Evolutionary conservation across 1,284 basidiomycete species (phyloP).

Genomic region (Trichosporon sp.): DNA sequence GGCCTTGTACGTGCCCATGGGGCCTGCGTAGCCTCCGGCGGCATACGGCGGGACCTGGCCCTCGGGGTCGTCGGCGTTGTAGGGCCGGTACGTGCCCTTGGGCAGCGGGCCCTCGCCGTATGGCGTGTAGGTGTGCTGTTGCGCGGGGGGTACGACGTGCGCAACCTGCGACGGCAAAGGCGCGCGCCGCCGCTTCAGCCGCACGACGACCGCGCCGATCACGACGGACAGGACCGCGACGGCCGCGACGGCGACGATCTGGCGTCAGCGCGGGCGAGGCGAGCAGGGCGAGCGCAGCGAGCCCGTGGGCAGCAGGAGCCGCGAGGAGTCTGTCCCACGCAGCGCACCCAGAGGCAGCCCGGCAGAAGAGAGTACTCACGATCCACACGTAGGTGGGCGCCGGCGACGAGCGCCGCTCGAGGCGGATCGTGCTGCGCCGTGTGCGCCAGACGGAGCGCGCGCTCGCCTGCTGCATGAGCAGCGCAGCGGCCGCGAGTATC

Average conservation of each 20-base stretch:
- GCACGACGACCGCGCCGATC: neutral
- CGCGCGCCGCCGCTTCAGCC: neutral
- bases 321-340: no score
- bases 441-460: neutral
- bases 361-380: neutral
- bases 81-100: neutral
- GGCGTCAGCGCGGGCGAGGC: neutral
- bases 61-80: neutral
- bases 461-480: neutral
- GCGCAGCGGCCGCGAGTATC: neutral
- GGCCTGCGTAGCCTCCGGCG: neutral
- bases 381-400: neutral
- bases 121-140: neutral
- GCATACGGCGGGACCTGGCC: neutral
- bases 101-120: neutral
- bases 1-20: no score
- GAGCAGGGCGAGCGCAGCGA: neutral
- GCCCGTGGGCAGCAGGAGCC: neutral
- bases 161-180: neutral
- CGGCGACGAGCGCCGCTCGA: neutral
- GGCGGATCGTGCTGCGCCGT: neutral
- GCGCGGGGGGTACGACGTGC: neutral
- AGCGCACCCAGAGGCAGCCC: no score
- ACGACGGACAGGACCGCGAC: neutral
- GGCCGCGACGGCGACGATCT: neutral